Evolutionary conservation across 768 basidiomycete genomes (phyloP).

Genomic region (Xerocomus spinulosus): DNA sequence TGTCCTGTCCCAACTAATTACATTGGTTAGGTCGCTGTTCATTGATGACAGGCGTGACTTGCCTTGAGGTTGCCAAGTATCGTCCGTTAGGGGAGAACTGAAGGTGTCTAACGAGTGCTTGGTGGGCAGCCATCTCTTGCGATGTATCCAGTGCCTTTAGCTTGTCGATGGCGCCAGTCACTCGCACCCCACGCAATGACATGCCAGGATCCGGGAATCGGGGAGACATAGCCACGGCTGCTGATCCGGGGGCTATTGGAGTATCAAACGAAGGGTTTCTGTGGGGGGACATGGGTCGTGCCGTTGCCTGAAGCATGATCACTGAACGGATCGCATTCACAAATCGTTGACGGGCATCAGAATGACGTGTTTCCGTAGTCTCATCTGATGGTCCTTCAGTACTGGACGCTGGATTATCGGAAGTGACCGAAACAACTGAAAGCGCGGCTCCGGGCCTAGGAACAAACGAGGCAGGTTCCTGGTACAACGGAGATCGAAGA

Average conservation of each 20-base stretch:
- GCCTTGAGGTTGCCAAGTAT: constrained; percentile 52
- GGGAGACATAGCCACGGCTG: constrained; percentile 26
- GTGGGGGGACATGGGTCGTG: constrained; percentile 29
- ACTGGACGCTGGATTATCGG: constrained; percentile 26
- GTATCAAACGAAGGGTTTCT: constrained; percentile 29
- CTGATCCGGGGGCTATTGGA: constrained; percentile 19
- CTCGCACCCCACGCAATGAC: constrained; percentile 37
- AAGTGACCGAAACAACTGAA: constrained; percentile 24
- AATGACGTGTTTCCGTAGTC: constrained; percentile 20
- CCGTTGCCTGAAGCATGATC: constrained; percentile 39
- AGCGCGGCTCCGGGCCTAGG: constrained; percentile 21
- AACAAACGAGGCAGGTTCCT: constrained; percentile 16
- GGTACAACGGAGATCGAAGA: constrained; percentile 13
- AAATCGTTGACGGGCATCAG: constrained; percentile 36
- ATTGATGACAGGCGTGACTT: constrained; percentile 7
- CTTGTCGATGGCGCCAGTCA: constrained; percentile 39
- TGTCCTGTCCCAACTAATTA: constrained; percentile 46
- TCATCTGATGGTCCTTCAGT: constrained; percentile 28
- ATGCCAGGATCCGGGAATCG: constrained; percentile 32
- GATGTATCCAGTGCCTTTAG: constrained; percentile 37
- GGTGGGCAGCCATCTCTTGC: constrained; percentile 42
- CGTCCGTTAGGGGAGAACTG: constrained; percentile 54
- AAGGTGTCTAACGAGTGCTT: constrained; percentile 48
- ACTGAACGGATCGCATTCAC: constrained; percentile 43
- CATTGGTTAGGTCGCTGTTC: constrained; percentile 5